Base-by-base conservation (phyloP, 805 yeast genomes). In the Kluyveromyces nonfermentans region DNA sequence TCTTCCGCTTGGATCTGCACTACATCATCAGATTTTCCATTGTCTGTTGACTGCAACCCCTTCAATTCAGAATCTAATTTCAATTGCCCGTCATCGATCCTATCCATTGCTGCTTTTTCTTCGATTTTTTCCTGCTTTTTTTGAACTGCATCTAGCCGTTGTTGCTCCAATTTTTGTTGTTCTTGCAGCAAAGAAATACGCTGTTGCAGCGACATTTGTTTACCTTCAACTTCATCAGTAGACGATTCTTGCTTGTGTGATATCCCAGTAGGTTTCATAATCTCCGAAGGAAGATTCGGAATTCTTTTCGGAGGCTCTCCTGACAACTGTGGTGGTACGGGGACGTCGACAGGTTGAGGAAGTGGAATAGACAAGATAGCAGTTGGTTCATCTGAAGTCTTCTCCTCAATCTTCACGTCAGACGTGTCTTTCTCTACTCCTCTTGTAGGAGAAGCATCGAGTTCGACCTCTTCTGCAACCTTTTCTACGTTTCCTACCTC, bases 181-280 rank as follows among this genome's bases (percentile, higher is more conserved):
- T 85, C 77, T 60, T 89, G 95, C 41, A 90, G 69, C 55, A 85
- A 55, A 5, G 87, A 86, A 58, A 90, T 87, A 51, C 97, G 74
- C 53, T 93, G 97, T 58, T 83, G 83, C 54, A 90, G 69, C 45
- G 94, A 82, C 68, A 88, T 64, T 52, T 84, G 30, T 6, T 25
- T 25, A 14, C 30, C 30, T 14, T 25, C 30, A 25, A 4, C 12
- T 25, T 25, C 30, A 25, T 14, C 7, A 10, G 9, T 14, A 25
- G 30, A 14, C 9, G 12, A 10, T 4, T 25, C 7, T 25, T 25
- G 30, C 9, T 3, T 25, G 12, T 6, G 14, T 14, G 12, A 10
- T 25, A 25, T 25, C 4, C 30, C 30, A 6, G 30, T 25, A 4
- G 30, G 30, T 14, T 25, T 25, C 30, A 25, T 25, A 4, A 25